These are phyloP conservation scores for Neurospora sp. DNA, from an alignment of 495 filamentous ascomycete species.

Conservation along the genomic window DNA sequence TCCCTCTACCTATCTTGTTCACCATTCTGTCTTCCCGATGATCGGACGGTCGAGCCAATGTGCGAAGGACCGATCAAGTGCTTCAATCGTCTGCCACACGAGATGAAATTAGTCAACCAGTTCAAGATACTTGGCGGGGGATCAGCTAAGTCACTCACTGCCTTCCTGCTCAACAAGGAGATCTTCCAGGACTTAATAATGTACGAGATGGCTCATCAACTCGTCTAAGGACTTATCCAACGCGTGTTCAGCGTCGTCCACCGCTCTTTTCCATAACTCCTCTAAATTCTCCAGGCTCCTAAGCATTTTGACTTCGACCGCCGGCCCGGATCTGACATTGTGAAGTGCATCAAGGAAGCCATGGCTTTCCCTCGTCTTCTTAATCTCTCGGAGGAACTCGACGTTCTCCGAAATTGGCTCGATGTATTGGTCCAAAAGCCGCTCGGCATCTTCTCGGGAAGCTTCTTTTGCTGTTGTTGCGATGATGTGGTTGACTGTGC, in stretches of 20 bases:
- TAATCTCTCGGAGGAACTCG: background rate
- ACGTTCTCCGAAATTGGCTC: background rate
- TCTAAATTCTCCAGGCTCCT: background rate
- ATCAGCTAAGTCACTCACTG: background rate
- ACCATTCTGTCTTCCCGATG: background rate
- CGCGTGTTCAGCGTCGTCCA: background rate
- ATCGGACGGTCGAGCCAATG: background rate
- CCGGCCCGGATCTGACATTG: background rate
- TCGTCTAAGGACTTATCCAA: background rate
- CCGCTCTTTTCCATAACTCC: background rate
- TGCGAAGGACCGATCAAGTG: background rate
- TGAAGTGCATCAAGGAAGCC: background rate
- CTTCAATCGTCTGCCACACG: background rate
- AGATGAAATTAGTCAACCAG: background rate
- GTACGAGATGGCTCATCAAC: background rate
- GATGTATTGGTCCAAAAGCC: background rate
- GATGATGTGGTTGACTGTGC: background rate
- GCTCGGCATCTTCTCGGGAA: background rate
- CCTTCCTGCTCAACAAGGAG: background rate
- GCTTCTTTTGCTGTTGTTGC: accelerated
- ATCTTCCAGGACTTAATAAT: background rate
- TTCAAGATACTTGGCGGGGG: background rate
- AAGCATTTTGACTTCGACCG: background rate
- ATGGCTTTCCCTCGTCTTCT: background rate
- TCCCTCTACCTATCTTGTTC: background rate